phyloP scores from a whole-genome alignment of 2,329 filamentous ascomycete genomes.

The Graphilbum ipis-grandicollis region DNA sequence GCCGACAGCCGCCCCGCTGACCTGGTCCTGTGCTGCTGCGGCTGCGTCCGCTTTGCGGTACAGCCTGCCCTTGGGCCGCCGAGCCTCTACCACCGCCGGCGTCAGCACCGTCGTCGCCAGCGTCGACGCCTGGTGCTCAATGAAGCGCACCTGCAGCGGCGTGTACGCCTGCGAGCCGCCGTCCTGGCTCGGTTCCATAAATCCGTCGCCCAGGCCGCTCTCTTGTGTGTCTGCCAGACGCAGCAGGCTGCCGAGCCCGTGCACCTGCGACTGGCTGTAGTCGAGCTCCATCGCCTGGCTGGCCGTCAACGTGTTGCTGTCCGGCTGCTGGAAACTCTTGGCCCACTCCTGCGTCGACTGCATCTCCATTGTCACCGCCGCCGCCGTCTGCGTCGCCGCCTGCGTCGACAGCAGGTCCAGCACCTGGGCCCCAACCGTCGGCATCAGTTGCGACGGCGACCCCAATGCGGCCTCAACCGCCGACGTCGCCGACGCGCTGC shows the following conservation, averaged over 20 bases:
- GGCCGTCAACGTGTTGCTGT: slow-evolving; percentile 14
- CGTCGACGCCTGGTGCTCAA: slow-evolving; percentile 48
- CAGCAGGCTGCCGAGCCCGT: slow-evolving; percentile 39
- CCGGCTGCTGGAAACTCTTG: slow-evolving; percentile 13
- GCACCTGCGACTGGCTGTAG: slow-evolving; percentile 42
- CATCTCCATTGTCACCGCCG: slow-evolving; percentile 17
- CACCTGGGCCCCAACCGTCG: slow-evolving; percentile 36
- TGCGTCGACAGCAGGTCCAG: not conserved
- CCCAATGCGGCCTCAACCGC: too few species aligned
- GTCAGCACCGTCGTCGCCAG: slow-evolving; percentile 47
- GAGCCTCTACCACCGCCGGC: too few species aligned
- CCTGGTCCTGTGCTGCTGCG: slow-evolving; percentile 12
- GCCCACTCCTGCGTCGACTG: slow-evolving; percentile 22
- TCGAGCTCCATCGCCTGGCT: slow-evolving; percentile 31
- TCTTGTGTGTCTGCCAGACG: slow-evolving; percentile 17
- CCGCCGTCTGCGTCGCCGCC: not conserved
- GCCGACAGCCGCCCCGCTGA: not conserved
- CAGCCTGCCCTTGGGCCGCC: slow-evolving; percentile 39
- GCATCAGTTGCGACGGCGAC: slow-evolving; percentile 26
- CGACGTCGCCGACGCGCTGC: slow-evolving; percentile 11
- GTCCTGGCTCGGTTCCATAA: slow-evolving; percentile 69
- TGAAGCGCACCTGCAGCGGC: slow-evolving; percentile 50
- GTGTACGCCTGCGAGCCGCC: slow-evolving; percentile 57
- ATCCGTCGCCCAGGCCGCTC: not conserved
- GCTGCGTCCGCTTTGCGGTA: slow-evolving; percentile 21